Conservation (phyloP, 1,139 yeast species). For the Yamadazyma trypodendri region DNA sequence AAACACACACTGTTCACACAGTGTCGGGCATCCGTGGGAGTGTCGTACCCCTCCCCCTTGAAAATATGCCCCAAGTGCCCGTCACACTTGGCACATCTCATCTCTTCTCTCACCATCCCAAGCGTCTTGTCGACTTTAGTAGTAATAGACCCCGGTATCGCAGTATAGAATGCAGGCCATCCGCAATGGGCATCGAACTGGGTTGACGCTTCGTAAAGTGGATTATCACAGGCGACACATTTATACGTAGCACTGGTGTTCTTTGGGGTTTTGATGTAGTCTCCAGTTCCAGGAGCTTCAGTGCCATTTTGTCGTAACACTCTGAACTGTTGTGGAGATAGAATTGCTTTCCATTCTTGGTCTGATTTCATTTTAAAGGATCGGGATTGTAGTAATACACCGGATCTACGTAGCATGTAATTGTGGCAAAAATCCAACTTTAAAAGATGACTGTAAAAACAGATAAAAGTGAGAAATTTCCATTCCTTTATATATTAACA, state of each 20-base stretch:
- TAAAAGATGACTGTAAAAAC: too few relatives aligned
- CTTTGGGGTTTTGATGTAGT: constrained; percentile 51
- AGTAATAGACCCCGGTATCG: constrained; percentile 74
- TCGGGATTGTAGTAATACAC: constrained; percentile 4
- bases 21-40: constrained; percentile 91
- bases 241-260: constrained; percentile 59
- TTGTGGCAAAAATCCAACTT: neutral
- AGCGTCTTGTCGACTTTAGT: constrained; percentile 56
- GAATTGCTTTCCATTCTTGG: constrained; percentile 76
- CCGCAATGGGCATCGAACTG: constrained; percentile 93
- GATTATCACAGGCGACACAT: constrained; percentile 84
- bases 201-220: constrained; percentile 74
- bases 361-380: constrained; percentile 25
- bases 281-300: constrained; percentile 79
- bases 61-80: constrained; percentile 96
- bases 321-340: constrained; percentile 74
- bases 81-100: constrained; percentile 84
- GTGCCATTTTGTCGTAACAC: constrained; percentile 81
- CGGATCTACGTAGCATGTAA: neutral
- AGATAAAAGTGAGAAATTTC: too few relatives aligned
- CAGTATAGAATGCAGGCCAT: constrained; percentile 96
- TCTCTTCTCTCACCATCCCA: constrained; percentile 86
- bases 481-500: neutral
- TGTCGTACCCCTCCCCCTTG: constrained; percentile 87
- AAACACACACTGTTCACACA: constrained; percentile 88